These are phyloP conservation scores for Colletotrichum tropicale DNA, from an alignment of 2,329 filamentous ascomycete genomes.

Conservation along the genomic window DNA sequence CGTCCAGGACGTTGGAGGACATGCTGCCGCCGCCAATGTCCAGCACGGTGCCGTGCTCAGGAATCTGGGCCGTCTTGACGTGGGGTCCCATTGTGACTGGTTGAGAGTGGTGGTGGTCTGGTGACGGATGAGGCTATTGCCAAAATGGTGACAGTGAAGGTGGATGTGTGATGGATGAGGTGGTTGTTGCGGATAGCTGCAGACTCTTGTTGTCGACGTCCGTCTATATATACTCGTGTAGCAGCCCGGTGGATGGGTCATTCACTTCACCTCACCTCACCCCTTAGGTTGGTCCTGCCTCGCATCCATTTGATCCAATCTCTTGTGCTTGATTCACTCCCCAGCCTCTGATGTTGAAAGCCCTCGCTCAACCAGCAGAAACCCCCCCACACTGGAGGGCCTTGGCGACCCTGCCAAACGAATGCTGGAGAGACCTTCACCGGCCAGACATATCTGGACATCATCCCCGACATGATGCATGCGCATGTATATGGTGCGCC, in stretches of 20 bases:
- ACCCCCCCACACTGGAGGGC: neutral
- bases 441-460: neutral
- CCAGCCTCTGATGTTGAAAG: neutral
- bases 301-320: neutral
- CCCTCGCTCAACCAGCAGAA: neutral
- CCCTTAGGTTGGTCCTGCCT: neutral
- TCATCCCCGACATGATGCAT: neutral
- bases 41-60: slow-evolving; percentile 35
- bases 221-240: neutral
- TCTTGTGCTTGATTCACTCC: neutral
- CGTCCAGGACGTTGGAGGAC: slow-evolving; percentile 29
- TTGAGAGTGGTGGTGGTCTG: neutral
- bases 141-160: neutral
- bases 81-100: neutral
- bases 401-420: neutral
- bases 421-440: neutral
- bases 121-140: neutral
- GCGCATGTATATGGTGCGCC: neutral
- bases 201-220: neutral
- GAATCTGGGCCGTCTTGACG: neutral
- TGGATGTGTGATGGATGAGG: neutral
- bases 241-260: neutral
- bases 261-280: neutral
- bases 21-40: slow-evolving; percentile 43
- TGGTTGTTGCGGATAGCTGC: neutral